These are phyloP conservation scores for Stephanodiscus triporus DNA, from an alignment of 108 stramenopile genomes.

Conservation along the genomic window DNA sequence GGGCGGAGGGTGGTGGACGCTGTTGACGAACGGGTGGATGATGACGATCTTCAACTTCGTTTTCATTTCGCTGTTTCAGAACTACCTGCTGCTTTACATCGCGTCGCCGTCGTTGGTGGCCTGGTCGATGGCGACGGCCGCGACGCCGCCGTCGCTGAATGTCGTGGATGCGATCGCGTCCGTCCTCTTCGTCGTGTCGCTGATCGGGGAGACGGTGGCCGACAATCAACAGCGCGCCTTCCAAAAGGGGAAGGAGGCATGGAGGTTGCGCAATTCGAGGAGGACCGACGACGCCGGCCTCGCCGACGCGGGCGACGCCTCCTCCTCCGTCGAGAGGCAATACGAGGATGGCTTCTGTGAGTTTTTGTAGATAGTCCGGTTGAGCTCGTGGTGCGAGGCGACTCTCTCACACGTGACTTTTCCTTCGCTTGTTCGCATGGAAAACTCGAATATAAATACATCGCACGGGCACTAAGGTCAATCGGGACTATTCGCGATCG, in stretches of 20 bases:
- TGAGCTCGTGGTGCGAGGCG: too few species aligned
- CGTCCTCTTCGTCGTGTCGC: slow-evolving; percentile 44
- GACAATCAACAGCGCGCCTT: slow-evolving; percentile 79
- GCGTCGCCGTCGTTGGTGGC: slow-evolving; percentile 65
- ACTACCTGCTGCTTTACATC: slow-evolving; percentile 67
- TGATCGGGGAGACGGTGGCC: slow-evolving; percentile 67
- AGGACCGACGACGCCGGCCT: neutral
- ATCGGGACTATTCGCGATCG: slow-evolving; percentile 68
- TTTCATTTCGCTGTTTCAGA: slow-evolving; percentile 74
- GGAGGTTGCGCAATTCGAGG: neutral
- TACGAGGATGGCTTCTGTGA: slow-evolving; percentile 64
- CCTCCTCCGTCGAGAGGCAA: slow-evolving; percentile 30
- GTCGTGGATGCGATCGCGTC: slow-evolving; percentile 51
- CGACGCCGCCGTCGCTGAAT: slow-evolving; percentile 33
- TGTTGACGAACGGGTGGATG: slow-evolving; percentile 48
- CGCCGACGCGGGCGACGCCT: neutral
- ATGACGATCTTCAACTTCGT: slow-evolving; percentile 71
- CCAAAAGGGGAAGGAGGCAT: slow-evolving; percentile 67
- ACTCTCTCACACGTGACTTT: neutral
- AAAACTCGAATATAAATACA: too few species aligned
- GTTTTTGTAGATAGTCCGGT: too few species aligned
- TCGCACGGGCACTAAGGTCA: neutral
- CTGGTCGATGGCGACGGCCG: slow-evolving; percentile 35
- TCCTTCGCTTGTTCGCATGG: too few species aligned
- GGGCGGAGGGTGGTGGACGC: slow-evolving; percentile 33